These are phyloP conservation scores for Cornus kousa DNA, from an alignment of 148 eudicot genomes.

Conservation along the genomic window DNA sequence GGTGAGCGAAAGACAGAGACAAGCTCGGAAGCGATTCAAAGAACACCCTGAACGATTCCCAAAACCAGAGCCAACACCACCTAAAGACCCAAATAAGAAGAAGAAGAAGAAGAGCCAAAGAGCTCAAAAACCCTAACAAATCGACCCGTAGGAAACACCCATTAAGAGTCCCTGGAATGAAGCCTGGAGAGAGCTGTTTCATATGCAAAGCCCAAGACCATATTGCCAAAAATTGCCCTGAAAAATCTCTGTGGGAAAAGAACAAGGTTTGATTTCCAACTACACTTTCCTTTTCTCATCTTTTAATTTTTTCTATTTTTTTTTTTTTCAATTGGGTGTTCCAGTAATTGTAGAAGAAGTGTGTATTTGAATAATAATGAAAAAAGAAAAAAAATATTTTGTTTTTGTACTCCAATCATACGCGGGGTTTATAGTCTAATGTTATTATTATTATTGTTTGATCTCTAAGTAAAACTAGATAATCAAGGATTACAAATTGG, in stretches of 20 bases:
- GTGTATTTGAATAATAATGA: not conserved
- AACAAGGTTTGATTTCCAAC: constrained; percentile 59
- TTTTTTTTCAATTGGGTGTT: not conserved
- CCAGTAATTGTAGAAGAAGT: not conserved
- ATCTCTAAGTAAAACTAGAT: no score
- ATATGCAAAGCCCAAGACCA: constrained; percentile 77
- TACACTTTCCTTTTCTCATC: not conserved
- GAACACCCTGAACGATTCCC: constrained; percentile 66
- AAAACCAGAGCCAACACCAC: constrained; percentile 60
- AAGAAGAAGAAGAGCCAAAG: constrained; percentile 42
- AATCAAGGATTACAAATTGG: no score
- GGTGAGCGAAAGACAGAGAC: constrained; percentile 75
- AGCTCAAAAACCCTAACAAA: constrained; percentile 26
- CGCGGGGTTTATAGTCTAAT: not conserved
- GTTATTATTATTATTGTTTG: no score
- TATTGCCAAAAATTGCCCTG: constrained; percentile 85
- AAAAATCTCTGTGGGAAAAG: constrained; percentile 77
- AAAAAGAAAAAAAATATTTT: no score
- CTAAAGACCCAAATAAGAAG: constrained; percentile 60
- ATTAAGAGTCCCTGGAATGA: constrained; percentile 86
- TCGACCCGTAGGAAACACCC: constrained; percentile 44
- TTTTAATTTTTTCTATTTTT: not conserved
- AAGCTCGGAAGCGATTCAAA: constrained; percentile 55
- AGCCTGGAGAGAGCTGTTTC: constrained; percentile 90
- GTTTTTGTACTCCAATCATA: no score